A percentile compares a stretch with the other conserved stretches of the same genome.
phyloP scores from a whole-genome alignment of 345 rosid genomes.

The Lenwebbia sp. region DNA sequence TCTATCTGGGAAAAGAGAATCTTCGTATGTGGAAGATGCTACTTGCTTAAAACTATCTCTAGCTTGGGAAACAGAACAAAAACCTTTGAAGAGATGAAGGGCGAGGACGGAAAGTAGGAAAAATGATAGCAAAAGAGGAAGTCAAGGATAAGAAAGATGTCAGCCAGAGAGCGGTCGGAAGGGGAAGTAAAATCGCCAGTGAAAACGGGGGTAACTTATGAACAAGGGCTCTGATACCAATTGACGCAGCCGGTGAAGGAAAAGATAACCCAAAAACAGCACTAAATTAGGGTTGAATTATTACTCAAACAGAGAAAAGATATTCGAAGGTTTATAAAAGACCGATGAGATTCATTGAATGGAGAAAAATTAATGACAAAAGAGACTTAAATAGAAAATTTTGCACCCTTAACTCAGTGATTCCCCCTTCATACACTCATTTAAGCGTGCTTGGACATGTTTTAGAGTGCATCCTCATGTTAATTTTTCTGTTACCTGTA shows the following conservation, averaged over 20 bases:
- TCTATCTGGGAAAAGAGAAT: neutral
- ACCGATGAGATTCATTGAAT: no score
- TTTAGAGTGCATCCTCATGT: neutral
- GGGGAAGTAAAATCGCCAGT: neutral
- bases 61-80: neutral
- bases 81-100: neutral
- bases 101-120: neutral
- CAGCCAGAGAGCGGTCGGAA: neutral
- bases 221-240: no score
- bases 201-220: no score
- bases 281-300: no score
- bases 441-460: neutral
- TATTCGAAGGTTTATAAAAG: no score
- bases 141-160: neutral
- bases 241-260: no score
- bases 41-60: neutral
- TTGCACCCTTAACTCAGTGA: neutral
- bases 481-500: conserved; percentile 9
- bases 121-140: neutral
- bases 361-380: no score
- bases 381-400: no score
- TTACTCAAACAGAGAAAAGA: no score
- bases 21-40: neutral
- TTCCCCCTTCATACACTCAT: neutral
- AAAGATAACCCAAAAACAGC: no score